Conservation (phyloP, 2,329 filamentous ascomycete species). For the Didymella sp. region DNA sequence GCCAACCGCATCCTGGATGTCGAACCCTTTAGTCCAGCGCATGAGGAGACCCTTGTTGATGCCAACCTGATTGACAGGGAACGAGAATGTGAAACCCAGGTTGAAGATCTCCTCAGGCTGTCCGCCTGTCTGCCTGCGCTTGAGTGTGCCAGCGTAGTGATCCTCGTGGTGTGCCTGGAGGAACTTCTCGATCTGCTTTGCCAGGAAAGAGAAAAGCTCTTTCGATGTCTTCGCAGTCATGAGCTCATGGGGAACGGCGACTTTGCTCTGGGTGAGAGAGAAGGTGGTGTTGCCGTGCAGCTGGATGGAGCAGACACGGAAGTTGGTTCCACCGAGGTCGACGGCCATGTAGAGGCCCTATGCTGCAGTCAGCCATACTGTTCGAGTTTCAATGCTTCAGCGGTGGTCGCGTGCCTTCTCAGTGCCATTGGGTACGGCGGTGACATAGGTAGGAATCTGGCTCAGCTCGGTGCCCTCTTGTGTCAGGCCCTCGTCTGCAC, state of each 20-base stretch:
- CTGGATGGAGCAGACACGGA: slow-evolving; percentile 93
- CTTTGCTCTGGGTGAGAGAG: slow-evolving; percentile 90
- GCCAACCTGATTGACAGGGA: slow-evolving; percentile 90
- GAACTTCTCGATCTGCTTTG: slow-evolving; percentile 89
- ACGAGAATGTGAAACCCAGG: slow-evolving; percentile 98
- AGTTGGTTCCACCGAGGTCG: slow-evolving; percentile 97
- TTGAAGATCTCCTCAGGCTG: slow-evolving; percentile 82
- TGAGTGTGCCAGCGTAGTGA: slow-evolving; percentile 76
- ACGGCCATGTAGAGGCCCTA: slow-evolving; percentile 95
- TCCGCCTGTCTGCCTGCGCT: slow-evolving; percentile 67
- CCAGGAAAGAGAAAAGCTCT: slow-evolving; percentile 90
- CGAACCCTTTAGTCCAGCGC: slow-evolving; percentile 98
- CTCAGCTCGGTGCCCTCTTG: slow-evolving; percentile 82
- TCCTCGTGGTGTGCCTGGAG: slow-evolving; percentile 86
- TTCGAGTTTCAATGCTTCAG: neutral
- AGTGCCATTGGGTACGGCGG: slow-evolving; percentile 92
- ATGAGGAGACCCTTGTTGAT: slow-evolving; percentile 96
- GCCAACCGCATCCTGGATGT: slow-evolving; percentile 92
- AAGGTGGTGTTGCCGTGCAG: slow-evolving; percentile 95
- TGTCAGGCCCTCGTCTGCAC: slow-evolving; percentile 77
- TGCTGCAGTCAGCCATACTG: slow-evolving; percentile 10
- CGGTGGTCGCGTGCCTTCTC: slow-evolving; percentile 87
- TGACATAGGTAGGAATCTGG: slow-evolving; percentile 98
- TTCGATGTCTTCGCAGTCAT: slow-evolving; percentile 88
- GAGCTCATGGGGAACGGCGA: slow-evolving; percentile 84